Evolutionary conservation across 805 yeast species (phyloP).

Genomic region (Yamadazyma akitaensis): DNA sequence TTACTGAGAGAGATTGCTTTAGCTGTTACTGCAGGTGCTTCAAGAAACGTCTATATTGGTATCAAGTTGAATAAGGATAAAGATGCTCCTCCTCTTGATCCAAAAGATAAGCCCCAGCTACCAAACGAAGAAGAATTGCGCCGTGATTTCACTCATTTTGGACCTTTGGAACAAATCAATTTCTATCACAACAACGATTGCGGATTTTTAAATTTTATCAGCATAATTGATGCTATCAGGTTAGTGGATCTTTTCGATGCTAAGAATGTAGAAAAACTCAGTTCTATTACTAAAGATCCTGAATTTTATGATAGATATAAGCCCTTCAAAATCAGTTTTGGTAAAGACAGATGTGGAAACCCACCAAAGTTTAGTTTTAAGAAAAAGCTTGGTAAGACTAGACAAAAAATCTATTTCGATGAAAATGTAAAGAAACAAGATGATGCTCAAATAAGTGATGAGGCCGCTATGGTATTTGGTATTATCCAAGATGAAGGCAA

Average conservation of each 20-base stretch:
- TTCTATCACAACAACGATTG: slow-evolving; percentile 66
- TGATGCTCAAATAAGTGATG: slow-evolving; percentile 29
- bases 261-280: slow-evolving; percentile 27
- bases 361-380: slow-evolving; percentile 53
- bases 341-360: slow-evolving; percentile 80
- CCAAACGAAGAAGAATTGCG: slow-evolving; percentile 49
- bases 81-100: slow-evolving; percentile 11
- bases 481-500: slow-evolving; percentile 22
- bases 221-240: slow-evolving; percentile 60
- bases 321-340: slow-evolving; percentile 60
- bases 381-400: slow-evolving; percentile 31
- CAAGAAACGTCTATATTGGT: slow-evolving; percentile 75
- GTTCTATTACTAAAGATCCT: slow-evolving; percentile 30
- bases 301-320: slow-evolving; percentile 43
- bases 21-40: slow-evolving; percentile 72
- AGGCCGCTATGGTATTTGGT: slow-evolving; percentile 45
- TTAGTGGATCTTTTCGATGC: slow-evolving; percentile 57
- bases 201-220: slow-evolving; percentile 70
- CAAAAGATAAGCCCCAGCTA: slow-evolving; percentile 17
- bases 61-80: slow-evolving; percentile 33
- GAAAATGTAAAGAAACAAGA: slow-evolving; percentile 20
- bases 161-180: slow-evolving; percentile 74
- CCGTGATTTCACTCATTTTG: slow-evolving; percentile 59
- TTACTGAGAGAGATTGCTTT: slow-evolving; percentile 50
- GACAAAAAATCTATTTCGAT: slow-evolving; percentile 25